phyloP scores from a whole-genome alignment of 306 rosid genomes.

The Cercis canadensis region DNA sequence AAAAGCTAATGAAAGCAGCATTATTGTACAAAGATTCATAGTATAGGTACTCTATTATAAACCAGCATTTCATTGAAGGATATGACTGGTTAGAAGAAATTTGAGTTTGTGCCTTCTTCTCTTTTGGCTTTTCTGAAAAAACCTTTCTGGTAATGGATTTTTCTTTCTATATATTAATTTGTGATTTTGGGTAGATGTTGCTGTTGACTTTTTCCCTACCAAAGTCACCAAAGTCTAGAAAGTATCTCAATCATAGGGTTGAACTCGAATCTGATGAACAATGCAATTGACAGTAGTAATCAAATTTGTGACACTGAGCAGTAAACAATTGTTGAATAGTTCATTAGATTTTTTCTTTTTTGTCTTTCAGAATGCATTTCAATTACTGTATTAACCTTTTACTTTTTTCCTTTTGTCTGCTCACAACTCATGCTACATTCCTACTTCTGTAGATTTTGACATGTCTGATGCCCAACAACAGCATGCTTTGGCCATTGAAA shows the following conservation, averaged over 20 bases:
- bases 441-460: slow-evolving; percentile 70
- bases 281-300: not conserved
- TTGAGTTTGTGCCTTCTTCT: no score
- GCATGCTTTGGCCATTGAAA: slow-evolving; percentile 75
- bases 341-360: not conserved
- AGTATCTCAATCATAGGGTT: not conserved
- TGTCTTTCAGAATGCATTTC: slow-evolving; percentile 1
- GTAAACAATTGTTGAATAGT: not conserved
- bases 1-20: not conserved
- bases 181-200: not conserved
- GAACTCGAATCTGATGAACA: not conserved
- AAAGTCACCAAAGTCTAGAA: not conserved
- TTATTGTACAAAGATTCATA: no score
- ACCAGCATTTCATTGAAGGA: no score
- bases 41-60: no score
- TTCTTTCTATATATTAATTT: no score
- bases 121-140: no score
- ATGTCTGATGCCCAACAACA: slow-evolving; percentile 79
- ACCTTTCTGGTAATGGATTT: no score
- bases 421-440: slow-evolving; percentile 34
- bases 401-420: not conserved
- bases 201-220: not conserved
- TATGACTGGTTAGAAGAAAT: no score
- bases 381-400: not conserved
- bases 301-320: not conserved